Evolutionary conservation across 306 rosid species (phyloP), one percentile per base, ranked within the genome.

Genomic region (Quillaja saponaria): DNA sequence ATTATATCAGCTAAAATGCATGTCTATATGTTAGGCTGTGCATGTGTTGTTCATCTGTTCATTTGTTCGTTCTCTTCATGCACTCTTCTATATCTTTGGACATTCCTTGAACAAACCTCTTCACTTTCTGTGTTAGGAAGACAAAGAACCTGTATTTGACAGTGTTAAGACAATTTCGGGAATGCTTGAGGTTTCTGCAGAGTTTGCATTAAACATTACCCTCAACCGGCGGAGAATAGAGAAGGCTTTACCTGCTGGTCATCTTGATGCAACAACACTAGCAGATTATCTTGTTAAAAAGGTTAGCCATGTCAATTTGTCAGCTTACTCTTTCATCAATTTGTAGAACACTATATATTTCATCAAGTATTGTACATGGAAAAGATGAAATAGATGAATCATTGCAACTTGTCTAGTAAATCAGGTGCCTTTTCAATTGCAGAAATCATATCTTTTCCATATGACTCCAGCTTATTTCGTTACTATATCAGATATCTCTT

Each of bases 231-330:
- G 81, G 66, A 89, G 91, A 85, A 86, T 92, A 75, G 81, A 71
- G 33, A 87, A 78, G 68, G 79, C 91, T 49, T 80, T 92, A 72
- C 99, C 99, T 61, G 96, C 99, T 13, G 96, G 96, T 64, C 82
- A 79, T 89, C 99, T 92, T 21, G 99, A 92, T 72, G 99, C 99
- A 76, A 92, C 99, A 10, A 92, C 96, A 10, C 96, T 92, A n/a
- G 95, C 99, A 11, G 99, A 92, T 75, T 92, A 92, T 72, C 99
- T 92, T 38, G 96, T 92, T 71, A 86, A 82, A 6, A 92, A 89
- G 99, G 99, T 79, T 59, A 79, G 79, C 35, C 37, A 10, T 34
- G 11, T 74, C 9, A 69, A 7, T 44, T 46, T 25, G 31, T 17
- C 19, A 57, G 41, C 67, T 47, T 59, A 28, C 63, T 48, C 25